These are phyloP conservation scores for Glebionis coronaria DNA, from an alignment of 129 eudicot species.

Conservation along the genomic window DNA sequence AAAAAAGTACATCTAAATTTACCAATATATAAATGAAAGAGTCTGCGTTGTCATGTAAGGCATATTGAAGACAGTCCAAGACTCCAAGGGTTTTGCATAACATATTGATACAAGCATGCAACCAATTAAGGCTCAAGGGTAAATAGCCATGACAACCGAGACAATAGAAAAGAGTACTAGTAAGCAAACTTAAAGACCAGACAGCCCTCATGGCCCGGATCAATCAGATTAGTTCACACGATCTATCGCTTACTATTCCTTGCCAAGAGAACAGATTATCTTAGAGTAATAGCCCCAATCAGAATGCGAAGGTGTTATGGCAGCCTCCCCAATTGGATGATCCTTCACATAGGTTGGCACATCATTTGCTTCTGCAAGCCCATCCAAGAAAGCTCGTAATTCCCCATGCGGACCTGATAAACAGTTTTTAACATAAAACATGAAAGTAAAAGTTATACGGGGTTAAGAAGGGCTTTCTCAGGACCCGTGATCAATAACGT, in stretches of 20 bases:
- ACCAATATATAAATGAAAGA: no score
- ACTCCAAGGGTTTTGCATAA: no score
- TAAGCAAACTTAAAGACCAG: no score
- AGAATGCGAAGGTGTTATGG: constrained; percentile 38
- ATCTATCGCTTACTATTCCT: neutral
- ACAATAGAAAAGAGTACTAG: no score
- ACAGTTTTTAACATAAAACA: neutral
- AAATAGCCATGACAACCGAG: no score
- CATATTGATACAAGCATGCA: no score
- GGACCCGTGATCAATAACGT: constrained; percentile 42
- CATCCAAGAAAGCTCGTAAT: constrained; percentile 44
- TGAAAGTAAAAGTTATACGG: constrained; percentile 36
- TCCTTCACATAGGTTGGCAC: constrained; percentile 53
- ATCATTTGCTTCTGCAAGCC: constrained; percentile 46
- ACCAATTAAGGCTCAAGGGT: no score
- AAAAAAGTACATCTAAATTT: no score
- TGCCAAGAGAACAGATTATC: constrained; percentile 21
- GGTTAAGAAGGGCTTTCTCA: constrained; percentile 52
- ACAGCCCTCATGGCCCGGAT: no score
- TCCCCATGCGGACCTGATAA: constrained; percentile 48
- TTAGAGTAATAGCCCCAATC: constrained; percentile 44
- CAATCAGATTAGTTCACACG: neutral
- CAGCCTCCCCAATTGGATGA: constrained; percentile 46
- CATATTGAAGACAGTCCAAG: no score
- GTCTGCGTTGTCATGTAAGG: no score